Percentiles rank a stretch among this genome's conserved stretches.
phyloP scores from a whole-genome alignment of 2,329 filamentous ascomycete species.

The Byssochlamys sp. region DNA sequence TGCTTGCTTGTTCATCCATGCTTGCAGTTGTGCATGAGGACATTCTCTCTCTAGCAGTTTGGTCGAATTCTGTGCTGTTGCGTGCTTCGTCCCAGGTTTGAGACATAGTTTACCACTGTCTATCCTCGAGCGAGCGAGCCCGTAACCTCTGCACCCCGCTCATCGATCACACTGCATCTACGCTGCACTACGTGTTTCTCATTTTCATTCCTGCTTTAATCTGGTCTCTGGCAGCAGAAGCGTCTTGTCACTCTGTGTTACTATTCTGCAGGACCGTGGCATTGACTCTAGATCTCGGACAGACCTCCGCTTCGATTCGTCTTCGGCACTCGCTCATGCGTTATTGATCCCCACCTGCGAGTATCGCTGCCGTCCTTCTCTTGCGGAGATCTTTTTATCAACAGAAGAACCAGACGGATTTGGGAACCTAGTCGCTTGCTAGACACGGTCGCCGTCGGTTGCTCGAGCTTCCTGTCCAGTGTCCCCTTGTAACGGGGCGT shows the following conservation, averaged over 20 bases:
- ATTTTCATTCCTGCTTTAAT: background rate
- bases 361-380: background rate
- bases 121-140: background rate
- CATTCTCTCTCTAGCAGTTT: background rate
- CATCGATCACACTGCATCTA: background rate
- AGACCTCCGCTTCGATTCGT: background rate
- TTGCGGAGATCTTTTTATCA: background rate
- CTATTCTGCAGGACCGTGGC: background rate
- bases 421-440: background rate
- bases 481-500: background rate
- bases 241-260: background rate
- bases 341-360: background rate
- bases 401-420: background rate
- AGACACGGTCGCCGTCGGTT: background rate
- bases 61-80: background rate
- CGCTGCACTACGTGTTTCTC: background rate
- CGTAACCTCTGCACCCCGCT: background rate
- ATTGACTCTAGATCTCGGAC: background rate
- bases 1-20: background rate
- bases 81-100: background rate
- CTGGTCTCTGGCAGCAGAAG: background rate
- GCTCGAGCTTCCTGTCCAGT: background rate
- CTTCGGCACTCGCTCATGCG: background rate
- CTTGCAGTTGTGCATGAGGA: background rate
- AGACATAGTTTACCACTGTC: background rate